Conservation (phyloP, 345 rosid genomes). For the Syzygium jambos region DNA sequence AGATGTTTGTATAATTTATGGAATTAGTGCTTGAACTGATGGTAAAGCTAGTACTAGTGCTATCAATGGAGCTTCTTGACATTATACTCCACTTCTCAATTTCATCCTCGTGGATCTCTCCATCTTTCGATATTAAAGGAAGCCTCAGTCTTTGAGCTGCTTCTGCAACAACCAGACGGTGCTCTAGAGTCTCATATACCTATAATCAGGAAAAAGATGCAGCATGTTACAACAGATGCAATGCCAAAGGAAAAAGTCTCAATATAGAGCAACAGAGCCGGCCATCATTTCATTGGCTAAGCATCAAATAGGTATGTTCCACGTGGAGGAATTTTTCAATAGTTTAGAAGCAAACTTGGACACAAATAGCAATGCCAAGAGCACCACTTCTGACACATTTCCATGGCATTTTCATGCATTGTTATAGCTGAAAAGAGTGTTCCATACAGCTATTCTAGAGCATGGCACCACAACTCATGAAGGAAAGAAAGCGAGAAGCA, state of each 20-base stretch:
- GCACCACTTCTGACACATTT: background rate
- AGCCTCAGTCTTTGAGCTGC: conserved; percentile 93
- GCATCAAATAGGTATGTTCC: background rate
- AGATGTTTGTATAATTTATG: conserved; percentile 40
- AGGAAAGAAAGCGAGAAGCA: background rate
- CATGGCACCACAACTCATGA: background rate
- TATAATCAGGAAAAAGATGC: conserved; percentile 6
- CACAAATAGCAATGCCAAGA: background rate
- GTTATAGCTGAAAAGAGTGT: background rate
- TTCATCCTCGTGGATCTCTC: conserved; percentile 89
- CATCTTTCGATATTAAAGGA: conserved; percentile 87
- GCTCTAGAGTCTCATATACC: conserved; percentile 91
- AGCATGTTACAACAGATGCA: background rate
- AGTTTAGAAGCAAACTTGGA: background rate
- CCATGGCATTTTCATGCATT: background rate
- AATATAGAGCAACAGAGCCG: background rate
- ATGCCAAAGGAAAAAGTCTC: background rate
- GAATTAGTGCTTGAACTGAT: conserved; percentile 76
- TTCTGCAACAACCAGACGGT: conserved; percentile 86
- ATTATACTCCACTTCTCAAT: conserved; percentile 84
- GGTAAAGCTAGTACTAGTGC: conserved; percentile 62
- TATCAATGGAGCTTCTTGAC: conserved; percentile 85
- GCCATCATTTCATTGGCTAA: background rate
- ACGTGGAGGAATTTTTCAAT: background rate
- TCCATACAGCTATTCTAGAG: background rate